A percentile compares a stretch with the other conserved stretches of the same genome.
These are phyloP conservation scores for Scleromitrula shiraiana DNA, from an alignment of 2,329 filamentous ascomycete genomes.

Conservation along the genomic window DNA sequence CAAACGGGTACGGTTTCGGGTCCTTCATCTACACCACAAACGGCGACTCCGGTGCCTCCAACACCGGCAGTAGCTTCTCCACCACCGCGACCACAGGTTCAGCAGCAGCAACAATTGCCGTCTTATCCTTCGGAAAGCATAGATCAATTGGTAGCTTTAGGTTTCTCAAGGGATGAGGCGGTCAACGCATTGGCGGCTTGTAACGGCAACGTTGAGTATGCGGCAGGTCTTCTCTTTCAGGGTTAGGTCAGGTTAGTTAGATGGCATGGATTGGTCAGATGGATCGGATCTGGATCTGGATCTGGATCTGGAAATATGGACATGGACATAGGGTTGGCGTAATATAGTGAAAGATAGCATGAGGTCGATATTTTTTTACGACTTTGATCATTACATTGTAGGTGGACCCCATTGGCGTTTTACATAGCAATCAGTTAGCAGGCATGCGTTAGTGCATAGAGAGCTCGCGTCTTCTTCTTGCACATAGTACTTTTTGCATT, in stretches of 20 bases:
- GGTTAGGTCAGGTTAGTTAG: constrained; percentile 29
- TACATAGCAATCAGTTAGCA: no score
- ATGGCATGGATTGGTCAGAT: neutral
- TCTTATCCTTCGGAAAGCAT: constrained; percentile 53
- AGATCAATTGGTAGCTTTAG: constrained; percentile 67
- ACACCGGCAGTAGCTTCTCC: constrained; percentile 2
- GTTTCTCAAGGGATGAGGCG: constrained; percentile 68
- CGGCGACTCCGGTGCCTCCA: constrained; percentile 2
- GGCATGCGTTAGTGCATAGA: no score
- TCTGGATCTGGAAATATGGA: no score
- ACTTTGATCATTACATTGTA: no score
- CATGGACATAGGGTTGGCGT: neutral
- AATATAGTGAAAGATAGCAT: neutral
- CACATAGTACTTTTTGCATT: constrained; percentile 4
- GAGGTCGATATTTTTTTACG: no score
- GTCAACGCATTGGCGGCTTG: constrained; percentile 75
- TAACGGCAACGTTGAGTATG: constrained; percentile 77
- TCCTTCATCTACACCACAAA: constrained; percentile 15
- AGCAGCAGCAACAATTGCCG: constrained; percentile 22
- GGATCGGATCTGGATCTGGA: no score
- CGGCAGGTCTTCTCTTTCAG: constrained; percentile 71
- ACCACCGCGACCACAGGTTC: constrained; percentile 9
- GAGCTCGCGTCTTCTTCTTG: no score
- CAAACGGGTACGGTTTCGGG: constrained; percentile 68
- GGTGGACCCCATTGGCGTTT: no score